Base-by-base conservation (phyloP, 768 basidiomycete species). In the Crassisporium funariophilum region DNA sequence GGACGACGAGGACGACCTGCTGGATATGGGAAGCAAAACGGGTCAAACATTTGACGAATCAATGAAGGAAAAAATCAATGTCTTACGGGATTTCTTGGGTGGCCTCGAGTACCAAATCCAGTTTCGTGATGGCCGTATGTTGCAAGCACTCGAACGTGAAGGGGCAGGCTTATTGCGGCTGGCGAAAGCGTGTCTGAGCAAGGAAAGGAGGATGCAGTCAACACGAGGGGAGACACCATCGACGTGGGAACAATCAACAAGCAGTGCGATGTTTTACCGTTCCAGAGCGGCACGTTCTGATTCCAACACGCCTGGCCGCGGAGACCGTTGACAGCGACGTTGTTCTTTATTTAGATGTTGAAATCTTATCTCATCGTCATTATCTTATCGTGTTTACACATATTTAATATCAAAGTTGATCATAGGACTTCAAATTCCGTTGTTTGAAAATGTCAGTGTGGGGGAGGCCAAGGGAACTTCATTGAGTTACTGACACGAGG, bases 171-270 rank as follows among this genome's bases (percentile, higher is more conserved):
- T 62, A 31, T 46, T 64, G 21, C 43, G 60, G 9, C 25, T 63
- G 24, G 58, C 58, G 13, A 40, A 27, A 23, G 52, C 42, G 20
- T 63, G 58, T 47, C 36, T 63, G 24, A 43, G 36, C 39, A 55
- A 60, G 40, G 57, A 63, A 38, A 54, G 25, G 41, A 48, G 54
- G 40, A 16, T 54, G 41, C 37, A 40, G 25, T 50, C 60, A 9
- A 57, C 44, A 12, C 11, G 49, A 24, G 54, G 50, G 23, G 21
- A 34, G 17, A 21, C 38, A 33, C 40, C 49, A 37, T 52, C 54
- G 50, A 61, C 56, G 41, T 61, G 60, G 60, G 58, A 60, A 39
- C 43, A 38, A 48, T 53, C 57, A 46, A 50, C 49, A 35, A 50
- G 43, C 44, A 33, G 9, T 20, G 49, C 44, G n/a, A 50, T 50